Percentiles rank a stretch among this genome's conserved stretches.
These are phyloP conservation scores for Paulownia fortunei DNA, from an alignment of 257 asterid genomes.

Conservation along the genomic window DNA sequence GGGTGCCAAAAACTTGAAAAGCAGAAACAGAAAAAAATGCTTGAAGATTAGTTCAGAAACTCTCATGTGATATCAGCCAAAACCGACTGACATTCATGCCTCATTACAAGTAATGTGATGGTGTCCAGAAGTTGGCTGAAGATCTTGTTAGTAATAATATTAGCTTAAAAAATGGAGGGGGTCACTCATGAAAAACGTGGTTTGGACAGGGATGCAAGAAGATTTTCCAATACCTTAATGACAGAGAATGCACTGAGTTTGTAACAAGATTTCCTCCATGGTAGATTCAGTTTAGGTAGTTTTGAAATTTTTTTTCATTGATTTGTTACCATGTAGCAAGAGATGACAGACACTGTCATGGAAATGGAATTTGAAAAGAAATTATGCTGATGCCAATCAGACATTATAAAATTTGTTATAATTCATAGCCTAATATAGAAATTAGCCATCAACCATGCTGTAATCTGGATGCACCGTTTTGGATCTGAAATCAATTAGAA, in stretches of 20 bases:
- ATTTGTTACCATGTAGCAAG: not conserved
- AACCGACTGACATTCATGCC: not conserved
- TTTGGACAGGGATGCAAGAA: not conserved
- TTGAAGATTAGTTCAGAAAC: not conserved
- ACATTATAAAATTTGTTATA: too few species aligned
- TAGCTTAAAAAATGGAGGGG: not conserved
- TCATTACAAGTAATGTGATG: not conserved
- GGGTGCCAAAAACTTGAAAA: not conserved
- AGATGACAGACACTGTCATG: not conserved
- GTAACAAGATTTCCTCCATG: too few species aligned
- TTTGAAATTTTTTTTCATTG: not conserved
- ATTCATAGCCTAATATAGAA: too few species aligned
- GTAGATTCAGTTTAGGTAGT: not conserved
- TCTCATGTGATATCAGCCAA: constrained; percentile 1
- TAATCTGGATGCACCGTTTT: too few species aligned
- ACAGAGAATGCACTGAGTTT: not conserved
- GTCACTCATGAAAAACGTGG: not conserved
- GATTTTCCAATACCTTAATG: not conserved
- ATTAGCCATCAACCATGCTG: too few species aligned
- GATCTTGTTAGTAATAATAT: not conserved
- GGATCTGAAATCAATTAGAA: not conserved
- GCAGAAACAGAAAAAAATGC: not conserved
- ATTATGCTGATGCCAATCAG: not conserved
- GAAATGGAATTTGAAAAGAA: not conserved
- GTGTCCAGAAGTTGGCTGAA: not conserved